Evolutionary conservation across 768 basidiomycete genomes (phyloP), one percentile per base, ranked within the genome.

Genomic region (Rhodotorula kratochvilovae): DNA sequence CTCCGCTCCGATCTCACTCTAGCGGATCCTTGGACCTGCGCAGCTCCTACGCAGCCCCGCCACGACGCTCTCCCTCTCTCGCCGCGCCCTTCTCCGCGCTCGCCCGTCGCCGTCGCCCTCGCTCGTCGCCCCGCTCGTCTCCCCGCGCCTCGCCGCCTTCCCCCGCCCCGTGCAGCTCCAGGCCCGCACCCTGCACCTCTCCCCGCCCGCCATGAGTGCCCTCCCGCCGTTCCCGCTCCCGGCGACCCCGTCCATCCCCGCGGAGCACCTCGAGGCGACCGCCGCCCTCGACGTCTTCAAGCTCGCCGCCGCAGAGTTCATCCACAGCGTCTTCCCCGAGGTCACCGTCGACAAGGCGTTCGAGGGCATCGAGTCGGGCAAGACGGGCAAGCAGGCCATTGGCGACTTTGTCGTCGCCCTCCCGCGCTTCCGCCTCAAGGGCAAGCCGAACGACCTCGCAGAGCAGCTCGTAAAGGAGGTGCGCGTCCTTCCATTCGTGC

Each of bases 351-450:
- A 90, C 51, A 87, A 90, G 77, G 91, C 88, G 0, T 96, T 90
- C 81, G 79, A 85, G 33, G 93, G 90, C 31, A 89, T 96, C 1
- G 89, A 93, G 79, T 90, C 89, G 73, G 91, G 90, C 46, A 92
- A 94, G 82, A 94, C 94, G 81, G 91, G 90, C n/a, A 75, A 75
- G 68, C 61, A 66, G n/a, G 71, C 70, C 46, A 25, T 46, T 7
- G 88, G 85, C 55, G 95, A 98, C 81, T 92, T 96, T 76, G 89
- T 90, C 0, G 86, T 97, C 29, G 92, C 95, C 1, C 81, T 97
- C 60, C 90, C 93, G n/a, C 86, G 94, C 72, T 97, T 94, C 82
- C 85, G 90, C 66, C 82, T 95, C 35, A 87, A 88, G 15, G 92
- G 87, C 29, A 92, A 92, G 78, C 84, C 89, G 1, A 89, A 92